Conservation (phyloP, 139 green algal species). For the Axilococcus clingmanii region DNA sequence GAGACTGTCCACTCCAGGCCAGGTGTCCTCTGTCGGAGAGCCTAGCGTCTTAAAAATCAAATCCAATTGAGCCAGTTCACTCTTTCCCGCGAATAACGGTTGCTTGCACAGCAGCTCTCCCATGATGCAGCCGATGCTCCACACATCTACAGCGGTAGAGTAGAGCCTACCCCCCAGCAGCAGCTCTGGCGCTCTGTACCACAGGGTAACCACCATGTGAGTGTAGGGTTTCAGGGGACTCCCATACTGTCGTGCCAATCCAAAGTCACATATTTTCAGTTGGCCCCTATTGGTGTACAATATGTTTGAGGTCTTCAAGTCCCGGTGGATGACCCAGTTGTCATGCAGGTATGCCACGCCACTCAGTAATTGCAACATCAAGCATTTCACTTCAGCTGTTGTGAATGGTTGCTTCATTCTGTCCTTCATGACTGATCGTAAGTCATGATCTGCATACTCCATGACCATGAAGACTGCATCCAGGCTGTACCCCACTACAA, state of each 20-base stretch:
- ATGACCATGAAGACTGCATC: slow-evolving; percentile 96
- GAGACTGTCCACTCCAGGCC: slow-evolving; percentile 53
- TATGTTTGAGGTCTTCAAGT: slow-evolving; percentile 97
- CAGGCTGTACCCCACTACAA: slow-evolving; percentile 46
- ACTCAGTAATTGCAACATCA: slow-evolving; percentile 65
- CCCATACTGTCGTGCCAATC: slow-evolving; percentile 75
- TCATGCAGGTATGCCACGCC: slow-evolving; percentile 85
- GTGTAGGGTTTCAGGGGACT: slow-evolving; percentile 54
- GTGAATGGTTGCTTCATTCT: slow-evolving; percentile 57
- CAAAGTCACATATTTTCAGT: slow-evolving; percentile 97
- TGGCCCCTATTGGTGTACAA: slow-evolving; percentile 89
- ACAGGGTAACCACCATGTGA: slow-evolving; percentile 75
- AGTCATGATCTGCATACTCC: slow-evolving; percentile 96
- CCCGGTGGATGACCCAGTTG: slow-evolving; percentile 79
- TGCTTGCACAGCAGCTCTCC: slow-evolving; percentile 61
- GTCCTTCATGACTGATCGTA: slow-evolving; percentile 67
- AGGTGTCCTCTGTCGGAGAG: slow-evolving; percentile 63
- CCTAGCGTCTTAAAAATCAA: slow-evolving; percentile 68
- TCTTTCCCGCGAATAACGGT: slow-evolving; percentile 55
- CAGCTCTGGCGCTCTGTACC: slow-evolving; percentile 78
- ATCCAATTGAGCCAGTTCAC: slow-evolving; percentile 69
- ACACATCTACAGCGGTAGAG: slow-evolving; percentile 78
- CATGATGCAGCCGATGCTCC: slow-evolving; percentile 88
- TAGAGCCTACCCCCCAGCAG: slow-evolving; percentile 75
- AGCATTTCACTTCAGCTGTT: slow-evolving; percentile 43